phyloP scores from a whole-genome alignment of 2,329 filamentous ascomycete species.

The Colletotrichum sp. region DNA sequence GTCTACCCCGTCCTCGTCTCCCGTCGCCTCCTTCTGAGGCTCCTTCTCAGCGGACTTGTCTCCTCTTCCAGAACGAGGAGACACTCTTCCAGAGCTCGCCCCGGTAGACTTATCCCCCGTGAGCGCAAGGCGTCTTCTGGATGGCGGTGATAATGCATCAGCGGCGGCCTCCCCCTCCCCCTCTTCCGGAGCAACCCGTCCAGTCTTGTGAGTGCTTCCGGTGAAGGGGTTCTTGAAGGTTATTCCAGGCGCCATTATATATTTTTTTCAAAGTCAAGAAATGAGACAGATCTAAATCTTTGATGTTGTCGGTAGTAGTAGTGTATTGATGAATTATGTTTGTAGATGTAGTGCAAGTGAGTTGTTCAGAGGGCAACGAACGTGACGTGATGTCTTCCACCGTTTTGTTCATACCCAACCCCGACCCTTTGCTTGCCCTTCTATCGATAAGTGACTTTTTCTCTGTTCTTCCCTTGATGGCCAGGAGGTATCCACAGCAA shows the following conservation, averaged over 20 bases:
- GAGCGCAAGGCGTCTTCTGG: neutral
- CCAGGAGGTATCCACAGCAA: neutral
- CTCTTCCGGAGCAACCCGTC: neutral
- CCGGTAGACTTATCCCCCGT: neutral
- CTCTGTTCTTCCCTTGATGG: neutral
- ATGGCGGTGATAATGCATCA: rapidly evolving
- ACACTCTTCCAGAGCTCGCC: neutral
- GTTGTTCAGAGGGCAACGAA: neutral
- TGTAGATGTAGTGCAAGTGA: neutral
- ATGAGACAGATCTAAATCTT: neutral
- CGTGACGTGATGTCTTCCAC: neutral
- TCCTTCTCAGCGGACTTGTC: neutral
- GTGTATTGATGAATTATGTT: neutral
- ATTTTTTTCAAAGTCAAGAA: neutral
- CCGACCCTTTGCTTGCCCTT: neutral
- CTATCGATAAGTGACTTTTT: neutral
- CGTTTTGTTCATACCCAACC: neutral
- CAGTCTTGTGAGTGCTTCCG: neutral
- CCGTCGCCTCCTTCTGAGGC: neutral
- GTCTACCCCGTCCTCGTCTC: neutral
- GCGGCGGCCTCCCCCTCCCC: neutral
- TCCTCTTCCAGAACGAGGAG: neutral
- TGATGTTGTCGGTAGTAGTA: neutral
- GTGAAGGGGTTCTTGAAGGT: neutral
- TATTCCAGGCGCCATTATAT: neutral